Evolutionary conservation across 352 stramenopile genomes (phyloP), one percentile per base, ranked within the genome.

Genomic region (Phytophthora sansomeana): DNA sequence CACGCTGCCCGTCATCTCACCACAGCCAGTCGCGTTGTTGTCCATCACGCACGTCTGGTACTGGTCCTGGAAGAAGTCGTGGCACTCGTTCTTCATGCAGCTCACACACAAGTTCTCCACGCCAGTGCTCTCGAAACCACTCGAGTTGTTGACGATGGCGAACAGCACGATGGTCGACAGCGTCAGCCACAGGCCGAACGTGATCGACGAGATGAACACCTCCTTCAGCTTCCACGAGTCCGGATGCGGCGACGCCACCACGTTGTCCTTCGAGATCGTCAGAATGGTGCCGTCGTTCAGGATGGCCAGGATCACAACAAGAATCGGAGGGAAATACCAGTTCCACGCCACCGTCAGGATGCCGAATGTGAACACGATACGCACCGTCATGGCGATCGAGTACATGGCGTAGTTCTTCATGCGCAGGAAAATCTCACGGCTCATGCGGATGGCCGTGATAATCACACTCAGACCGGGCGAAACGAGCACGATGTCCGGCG

Each of bases 331-430:
- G 55, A 98, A 92, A 67, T 92, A 90, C 78, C 88, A 97, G 68
- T 95, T 93, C 66, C 84, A 93, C 54, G 80, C 85, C 28, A 97
- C 94, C 30, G 90, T 93, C 57, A 97, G 55, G 17, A 92, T 87
- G 35, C 89, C 92, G 48, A 98, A 90, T 53, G 83, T 94, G 69
- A 96, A 84, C 46, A 96, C 89, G 43, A 98, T 86, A 75, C 92
- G 85, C 10, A 96, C 75, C 28, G 88, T 97, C 75, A 94, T 94
- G 38, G 89, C 92, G 21, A 97, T 93, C 43, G 89, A 86, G 79
- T 98, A 98, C 72, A 97, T 88, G 32, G 93, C 90, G 75, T 98
- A 97, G 60, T 87, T 90, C 77, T 97, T 97, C 80, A 98, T 96
- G 46, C 90, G 82, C 53, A 91, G 68, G 80, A 98, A 98, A 49